These are phyloP conservation scores for Diutina siamensis DNA, from an alignment of 1,139 yeast genomes.

Conservation along the genomic window DNA sequence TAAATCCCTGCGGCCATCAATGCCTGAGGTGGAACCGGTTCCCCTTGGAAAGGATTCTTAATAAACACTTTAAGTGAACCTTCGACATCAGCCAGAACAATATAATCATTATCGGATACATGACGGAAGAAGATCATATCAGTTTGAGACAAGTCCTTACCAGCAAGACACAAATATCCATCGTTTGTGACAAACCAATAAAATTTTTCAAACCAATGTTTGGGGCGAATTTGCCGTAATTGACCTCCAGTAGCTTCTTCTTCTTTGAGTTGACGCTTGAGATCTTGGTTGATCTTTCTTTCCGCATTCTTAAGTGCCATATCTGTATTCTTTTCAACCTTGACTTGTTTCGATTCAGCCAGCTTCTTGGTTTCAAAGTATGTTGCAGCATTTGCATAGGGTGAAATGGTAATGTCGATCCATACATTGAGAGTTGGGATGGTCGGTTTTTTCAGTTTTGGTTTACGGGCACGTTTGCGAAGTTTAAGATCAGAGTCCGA, in stretches of 20 bases:
- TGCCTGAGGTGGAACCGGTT: conserved; percentile 71
- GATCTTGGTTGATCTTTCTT: conserved; percentile 61
- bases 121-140: conserved; percentile 75
- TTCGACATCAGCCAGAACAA: conserved; percentile 66
- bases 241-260: conserved; percentile 3
- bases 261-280: conserved; percentile 3
- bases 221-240: conserved; percentile 36
- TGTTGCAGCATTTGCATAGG: conserved; percentile 83
- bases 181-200: conserved; percentile 88
- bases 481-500: conserved; percentile 15
- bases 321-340: conserved; percentile 69
- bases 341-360: conserved; percentile 69
- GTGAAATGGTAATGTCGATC: conserved; percentile 60
- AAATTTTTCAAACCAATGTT: conserved; percentile 89
- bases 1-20: conserved; percentile 83
- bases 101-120: conserved; percentile 59
- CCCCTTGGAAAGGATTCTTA: conserved; percentile 56
- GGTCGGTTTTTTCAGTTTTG: conserved; percentile 14
- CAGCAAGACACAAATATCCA: conserved; percentile 79
- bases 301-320: conserved; percentile 82
- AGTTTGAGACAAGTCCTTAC: conserved; percentile 75
- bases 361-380: conserved; percentile 72
- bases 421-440: conserved; percentile 33
- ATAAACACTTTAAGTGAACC: conserved; percentile 70
- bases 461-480: neutral